Evolutionary conservation across 2,329 filamentous ascomycete species (phyloP).

Genomic region (Plenodomus lindquistii): DNA sequence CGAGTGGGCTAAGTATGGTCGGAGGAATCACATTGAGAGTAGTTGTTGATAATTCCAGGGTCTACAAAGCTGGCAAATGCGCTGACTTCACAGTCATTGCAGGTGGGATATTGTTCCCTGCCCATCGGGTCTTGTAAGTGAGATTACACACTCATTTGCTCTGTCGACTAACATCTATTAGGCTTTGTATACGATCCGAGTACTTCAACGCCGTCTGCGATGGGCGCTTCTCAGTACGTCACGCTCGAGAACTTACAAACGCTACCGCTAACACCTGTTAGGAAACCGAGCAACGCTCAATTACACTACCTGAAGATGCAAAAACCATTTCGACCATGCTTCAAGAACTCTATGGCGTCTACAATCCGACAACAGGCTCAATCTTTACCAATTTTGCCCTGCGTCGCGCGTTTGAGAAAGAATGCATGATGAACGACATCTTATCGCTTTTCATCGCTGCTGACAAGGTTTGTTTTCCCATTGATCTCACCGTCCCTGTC

Average conservation of each 20-base stretch:
- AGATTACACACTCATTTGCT: neutral
- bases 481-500: neutral
- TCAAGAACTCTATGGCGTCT: slow-evolving; percentile 22
- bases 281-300: slow-evolving; percentile 13
- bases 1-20: slow-evolving; percentile 16
- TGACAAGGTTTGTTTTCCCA: slow-evolving; percentile 20
- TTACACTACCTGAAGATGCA: slow-evolving; percentile 19
- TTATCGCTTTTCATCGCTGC: slow-evolving; percentile 21
- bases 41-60: slow-evolving; percentile 7
- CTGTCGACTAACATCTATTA: slow-evolving; percentile 5
- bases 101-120: slow-evolving; percentile 15
- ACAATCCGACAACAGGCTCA: slow-evolving; percentile 19
- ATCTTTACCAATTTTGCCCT: slow-evolving; percentile 26
- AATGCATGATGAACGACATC: slow-evolving; percentile 11
- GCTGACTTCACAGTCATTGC: slow-evolving; percentile 26
- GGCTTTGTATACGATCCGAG: slow-evolving; percentile 16
- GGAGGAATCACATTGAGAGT: neutral
- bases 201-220: slow-evolving; percentile 27
- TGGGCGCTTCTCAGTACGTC: slow-evolving; percentile 17
- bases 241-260: neutral
- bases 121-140: slow-evolving; percentile 23
- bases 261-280: slow-evolving; percentile 5
- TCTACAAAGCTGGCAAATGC: slow-evolving; percentile 20
- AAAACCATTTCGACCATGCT: slow-evolving; percentile 15
- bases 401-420: slow-evolving; percentile 15